Conservation (phyloP, 202 grass and related monocot species). For the Bolboschoenoplectus hybrid region DNA sequence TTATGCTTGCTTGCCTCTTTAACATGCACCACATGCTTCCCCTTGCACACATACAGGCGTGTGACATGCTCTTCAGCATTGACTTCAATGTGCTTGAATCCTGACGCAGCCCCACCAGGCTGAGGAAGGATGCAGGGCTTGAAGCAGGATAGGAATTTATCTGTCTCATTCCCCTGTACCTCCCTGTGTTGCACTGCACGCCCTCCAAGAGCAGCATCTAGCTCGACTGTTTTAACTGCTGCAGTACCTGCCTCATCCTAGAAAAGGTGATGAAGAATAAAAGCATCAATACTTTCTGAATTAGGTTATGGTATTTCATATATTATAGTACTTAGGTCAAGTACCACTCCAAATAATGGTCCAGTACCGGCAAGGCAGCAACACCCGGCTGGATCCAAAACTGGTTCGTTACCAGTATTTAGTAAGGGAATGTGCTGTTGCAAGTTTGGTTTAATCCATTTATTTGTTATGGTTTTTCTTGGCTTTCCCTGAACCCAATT, state of each 20-base stretch:
- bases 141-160: conserved; percentile 91
- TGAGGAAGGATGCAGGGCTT: conserved; percentile 98
- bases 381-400: neutral
- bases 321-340: neutral
- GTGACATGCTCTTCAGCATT: conserved; percentile 77
- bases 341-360: neutral
- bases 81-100: conserved; percentile 80
- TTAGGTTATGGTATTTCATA: neutral
- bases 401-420: conserved; percentile 8
- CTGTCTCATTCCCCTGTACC: conserved; percentile 93
- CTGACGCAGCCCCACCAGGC: conserved; percentile 76
- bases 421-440: neutral
- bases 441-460: neutral
- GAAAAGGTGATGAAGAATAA: conserved; percentile 20
- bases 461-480: neutral
- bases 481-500: conserved; percentile 7
- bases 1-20: conserved; percentile 74
- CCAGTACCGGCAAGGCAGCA: neutral
- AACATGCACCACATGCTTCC: conserved; percentile 97
- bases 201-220: conserved; percentile 87
- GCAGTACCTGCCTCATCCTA: conserved; percentile 94
- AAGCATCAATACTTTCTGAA: neutral
- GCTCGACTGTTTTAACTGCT: conserved; percentile 84
- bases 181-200: conserved; percentile 95
- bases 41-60: conserved; percentile 82